Evolutionary conservation across 2,329 filamentous ascomycete genomes (phyloP).

Genomic region (Colletotrichum euphorbiae): DNA sequence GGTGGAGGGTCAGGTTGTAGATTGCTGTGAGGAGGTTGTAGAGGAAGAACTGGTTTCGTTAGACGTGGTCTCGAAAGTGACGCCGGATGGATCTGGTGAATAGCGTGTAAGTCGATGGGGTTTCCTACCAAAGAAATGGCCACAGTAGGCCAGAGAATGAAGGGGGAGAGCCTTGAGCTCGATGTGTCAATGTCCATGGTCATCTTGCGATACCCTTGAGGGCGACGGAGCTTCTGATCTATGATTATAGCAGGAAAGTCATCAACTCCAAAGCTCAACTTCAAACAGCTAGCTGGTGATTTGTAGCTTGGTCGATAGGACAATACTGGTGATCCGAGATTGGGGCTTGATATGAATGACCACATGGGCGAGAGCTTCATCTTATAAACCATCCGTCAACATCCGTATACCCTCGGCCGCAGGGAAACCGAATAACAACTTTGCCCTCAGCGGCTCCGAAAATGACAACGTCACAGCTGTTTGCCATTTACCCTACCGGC

Average conservation of each 20-base stretch:
- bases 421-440: not conserved
- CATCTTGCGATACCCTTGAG: not conserved
- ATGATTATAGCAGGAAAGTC: not conserved
- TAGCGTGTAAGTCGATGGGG: not conserved
- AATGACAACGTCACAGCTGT: slow-evolving; percentile 10
- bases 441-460: not conserved
- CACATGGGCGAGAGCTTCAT: not conserved
- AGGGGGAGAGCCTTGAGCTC: slow-evolving; percentile 11
- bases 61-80: no score
- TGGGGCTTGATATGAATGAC: not conserved
- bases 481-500: slow-evolving; percentile 2
- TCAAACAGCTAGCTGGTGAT: no score
- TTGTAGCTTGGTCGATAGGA: no score
- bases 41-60: slow-evolving; percentile 12
- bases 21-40: slow-evolving; percentile 34
- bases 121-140: slow-evolving; percentile 8
- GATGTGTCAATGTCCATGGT: not conserved
- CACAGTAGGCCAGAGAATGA: slow-evolving; percentile 22
- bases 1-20: slow-evolving; percentile 47
- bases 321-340: not conserved
- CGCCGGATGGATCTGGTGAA: not conserved
- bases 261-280: not conserved
- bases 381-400: slow-evolving; percentile 13
- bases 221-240: not conserved
- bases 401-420: not conserved